Evolutionary conservation across 352 stramenopile species (phyloP), one percentile per base, ranked within the genome.

Genomic region (Phytophthora cryptogea): DNA sequence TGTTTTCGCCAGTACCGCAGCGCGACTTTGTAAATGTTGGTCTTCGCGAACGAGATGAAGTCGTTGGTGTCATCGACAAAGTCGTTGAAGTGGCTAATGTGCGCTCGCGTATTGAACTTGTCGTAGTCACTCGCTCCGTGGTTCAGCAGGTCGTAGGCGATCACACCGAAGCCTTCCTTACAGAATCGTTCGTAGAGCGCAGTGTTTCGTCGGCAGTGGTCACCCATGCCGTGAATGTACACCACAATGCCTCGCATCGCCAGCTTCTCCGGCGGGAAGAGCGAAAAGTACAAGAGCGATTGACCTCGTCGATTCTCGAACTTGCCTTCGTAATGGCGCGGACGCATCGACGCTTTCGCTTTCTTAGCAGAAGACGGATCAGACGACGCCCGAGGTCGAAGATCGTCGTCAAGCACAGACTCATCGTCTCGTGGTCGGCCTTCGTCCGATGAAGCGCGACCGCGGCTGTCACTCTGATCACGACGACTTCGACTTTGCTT

Each of bases 211-310:
- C 76, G 71, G 26, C 70, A 74, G 55, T 89, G 79, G 50, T 89
- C 79, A 9, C 76, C 77, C 58, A 89, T 78, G 33, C 79, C 79
- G 53, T 89, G 77, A 35, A 89, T 54, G 33, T 82, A 78, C 10
- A 89, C 33, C 10, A 87, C 59, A 57, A 89, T 63, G 42, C 75
- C 79, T 16, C 77, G 67, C 50, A 87, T 59, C 8, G 66, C 59
- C 20, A 66, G 31, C 17, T 63, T 53, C 51, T 75, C 46, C 8
- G 77, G 65, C 2, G 79, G 76, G 32, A 86, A 86, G 14, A 87
- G 70, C 4, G 72, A 65, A 40, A 70, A 82, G 63, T 89, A 86
- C 33, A 82, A 80, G 36, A 86, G 69, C 40, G 58, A 67, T 50
- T 84, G 76, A 10, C 58, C 54, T 62, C 79, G 72, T 54, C 63